phyloP scores from a whole-genome alignment of 2,329 filamentous ascomycete genomes.

The Fusarium pseudonygamai region DNA sequence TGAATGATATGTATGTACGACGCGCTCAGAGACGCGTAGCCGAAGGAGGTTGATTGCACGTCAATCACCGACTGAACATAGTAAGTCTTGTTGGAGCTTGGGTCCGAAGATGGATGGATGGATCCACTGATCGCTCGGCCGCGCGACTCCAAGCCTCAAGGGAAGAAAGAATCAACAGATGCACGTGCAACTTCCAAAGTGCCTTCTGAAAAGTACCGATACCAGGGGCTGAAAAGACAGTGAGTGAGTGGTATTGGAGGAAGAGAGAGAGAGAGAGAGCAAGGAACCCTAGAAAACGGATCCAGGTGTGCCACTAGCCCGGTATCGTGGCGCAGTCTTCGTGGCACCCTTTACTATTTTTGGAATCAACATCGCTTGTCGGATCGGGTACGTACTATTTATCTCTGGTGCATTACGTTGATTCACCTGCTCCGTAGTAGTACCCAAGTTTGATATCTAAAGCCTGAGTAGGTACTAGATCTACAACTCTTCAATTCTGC shows the following conservation, averaged over 20 bases:
- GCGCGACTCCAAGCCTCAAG: conserved; percentile 1
- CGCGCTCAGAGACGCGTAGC: conserved; percentile 27
- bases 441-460: conserved; percentile 6
- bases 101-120: conserved; percentile 10
- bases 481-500: conserved; percentile 25
- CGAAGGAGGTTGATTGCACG: conserved; percentile 7
- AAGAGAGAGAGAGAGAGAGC: conserved; percentile 18
- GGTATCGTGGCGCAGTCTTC: conserved; percentile 32
- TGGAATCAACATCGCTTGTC: conserved; percentile 30
- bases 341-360: conserved; percentile 36
- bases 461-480: background rate
- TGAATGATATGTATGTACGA: conserved; percentile 22
- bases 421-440: background rate
- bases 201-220: conserved; percentile 33
- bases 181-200: conserved; percentile 31
- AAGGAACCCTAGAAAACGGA: conserved; percentile 2
- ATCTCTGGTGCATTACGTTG: background rate
- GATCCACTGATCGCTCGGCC: conserved; percentile 38
- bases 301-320: conserved; percentile 24
- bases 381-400: background rate
- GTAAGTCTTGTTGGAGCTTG: background rate
- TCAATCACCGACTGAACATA: conserved; percentile 14
- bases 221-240: conserved; percentile 18
- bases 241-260: conserved; percentile 28
- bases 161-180: conserved; percentile 16